phyloP scores from a whole-genome alignment of 2,329 filamentous ascomycete genomes.

The Pestalotiopsis sp. region DNA sequence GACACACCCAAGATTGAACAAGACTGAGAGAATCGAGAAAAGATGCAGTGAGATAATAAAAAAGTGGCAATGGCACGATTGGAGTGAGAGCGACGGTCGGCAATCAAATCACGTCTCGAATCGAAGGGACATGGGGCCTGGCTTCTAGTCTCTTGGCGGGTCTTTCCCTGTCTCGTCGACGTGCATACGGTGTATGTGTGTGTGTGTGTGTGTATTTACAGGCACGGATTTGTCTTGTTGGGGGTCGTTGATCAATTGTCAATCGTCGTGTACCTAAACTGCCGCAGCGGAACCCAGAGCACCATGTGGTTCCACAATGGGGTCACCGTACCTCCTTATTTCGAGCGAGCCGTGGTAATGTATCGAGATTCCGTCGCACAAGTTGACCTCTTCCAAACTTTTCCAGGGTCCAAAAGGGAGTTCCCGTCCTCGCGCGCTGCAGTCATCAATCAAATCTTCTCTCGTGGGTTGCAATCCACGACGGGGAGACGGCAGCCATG shows the following conservation, averaged over 20 bases:
- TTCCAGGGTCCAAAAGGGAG: not conserved
- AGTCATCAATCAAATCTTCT: not conserved
- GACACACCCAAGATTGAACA: not conserved
- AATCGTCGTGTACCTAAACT: not conserved
- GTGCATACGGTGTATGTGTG: not conserved
- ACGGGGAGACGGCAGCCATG: not conserved
- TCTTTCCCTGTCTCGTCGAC: conserved; percentile 3
- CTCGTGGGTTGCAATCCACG: not conserved
- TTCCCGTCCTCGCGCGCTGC: not conserved
- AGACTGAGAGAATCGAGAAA: not conserved
- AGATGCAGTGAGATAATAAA: conserved; percentile 5
- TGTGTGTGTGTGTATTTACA: not conserved
- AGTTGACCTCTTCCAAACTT: not conserved
- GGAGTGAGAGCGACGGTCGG: not conserved
- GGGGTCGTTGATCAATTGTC: not conserved
- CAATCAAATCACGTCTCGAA: not conserved
- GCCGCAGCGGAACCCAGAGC: no score
- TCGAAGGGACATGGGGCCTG: not conserved
- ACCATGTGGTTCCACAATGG: no score
- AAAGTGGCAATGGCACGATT: not conserved
- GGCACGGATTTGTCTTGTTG: not conserved
- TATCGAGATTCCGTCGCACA: not conserved
- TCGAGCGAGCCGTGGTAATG: not conserved
- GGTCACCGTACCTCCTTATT: no score
- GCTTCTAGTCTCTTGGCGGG: conserved; percentile 13